Conservation (phyloP, 176 grass and related monocot genomes). For the Urochloa ruziziensis region DNA sequence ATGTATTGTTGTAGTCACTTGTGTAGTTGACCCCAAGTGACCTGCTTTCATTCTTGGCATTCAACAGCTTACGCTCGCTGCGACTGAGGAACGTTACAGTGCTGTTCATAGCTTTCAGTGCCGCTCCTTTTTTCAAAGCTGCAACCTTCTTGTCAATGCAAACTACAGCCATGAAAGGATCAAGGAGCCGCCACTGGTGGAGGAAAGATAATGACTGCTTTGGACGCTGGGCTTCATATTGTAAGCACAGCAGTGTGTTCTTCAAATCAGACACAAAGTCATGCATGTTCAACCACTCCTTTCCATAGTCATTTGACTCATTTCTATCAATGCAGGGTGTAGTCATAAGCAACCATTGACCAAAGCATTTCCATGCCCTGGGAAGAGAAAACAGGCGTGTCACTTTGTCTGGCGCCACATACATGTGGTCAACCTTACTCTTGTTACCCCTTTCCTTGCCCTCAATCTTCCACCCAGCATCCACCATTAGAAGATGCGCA, state of each 20-base stretch:
- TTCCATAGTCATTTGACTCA: constrained; percentile 43
- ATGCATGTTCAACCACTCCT: constrained; percentile 49
- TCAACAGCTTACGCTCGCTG: constrained; percentile 24
- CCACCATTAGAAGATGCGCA: constrained; percentile 70
- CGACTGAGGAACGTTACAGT: constrained; percentile 30
- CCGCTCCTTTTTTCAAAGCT: constrained; percentile 43
- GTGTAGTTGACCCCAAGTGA: too few relatives aligned
- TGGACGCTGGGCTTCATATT: constrained; percentile 38
- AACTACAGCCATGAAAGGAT: constrained; percentile 79
- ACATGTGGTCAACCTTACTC: constrained; percentile 46
- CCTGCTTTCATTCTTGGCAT: constrained; percentile 12
- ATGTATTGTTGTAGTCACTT: too few relatives aligned
- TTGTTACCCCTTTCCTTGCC: constrained; percentile 33
- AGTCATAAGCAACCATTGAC: constrained; percentile 50
- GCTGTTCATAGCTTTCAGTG: constrained; percentile 71
- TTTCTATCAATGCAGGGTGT: constrained; percentile 22
- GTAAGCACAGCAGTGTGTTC: constrained; percentile 46
- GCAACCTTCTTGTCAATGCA: constrained; percentile 53
- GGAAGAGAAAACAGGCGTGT: constrained; percentile 51
- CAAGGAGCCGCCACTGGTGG: constrained; percentile 63
- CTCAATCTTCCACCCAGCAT: constrained; percentile 68
- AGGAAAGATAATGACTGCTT: constrained; percentile 52
- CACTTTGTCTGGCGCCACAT: constrained; percentile 37
- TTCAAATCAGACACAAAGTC: constrained; percentile 71
- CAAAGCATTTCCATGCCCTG: constrained; percentile 77